phyloP scores from a whole-genome alignment of 2,329 filamentous ascomycete genomes.

The Fusarium nisikadoi region DNA sequence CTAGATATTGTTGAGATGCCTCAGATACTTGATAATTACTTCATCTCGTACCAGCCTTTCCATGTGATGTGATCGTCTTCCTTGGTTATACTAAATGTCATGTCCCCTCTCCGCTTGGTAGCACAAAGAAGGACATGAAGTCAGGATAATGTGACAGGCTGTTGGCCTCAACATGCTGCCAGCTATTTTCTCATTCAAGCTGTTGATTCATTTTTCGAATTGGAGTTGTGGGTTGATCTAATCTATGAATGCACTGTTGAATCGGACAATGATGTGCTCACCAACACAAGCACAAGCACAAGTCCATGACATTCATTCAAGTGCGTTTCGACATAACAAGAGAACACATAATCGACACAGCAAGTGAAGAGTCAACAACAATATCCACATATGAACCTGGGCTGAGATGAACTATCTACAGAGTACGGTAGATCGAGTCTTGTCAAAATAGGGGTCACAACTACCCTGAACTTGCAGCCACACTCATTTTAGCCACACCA shows the following conservation, averaged over 20 bases:
- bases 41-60: not conserved
- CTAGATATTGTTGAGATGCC: not conserved
- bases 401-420: not conserved
- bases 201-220: not conserved
- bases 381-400: too few species aligned
- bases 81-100: not conserved
- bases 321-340: not conserved
- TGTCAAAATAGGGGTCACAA: conserved; percentile 5
- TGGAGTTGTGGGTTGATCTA: too few species aligned
- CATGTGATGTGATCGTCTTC: not conserved
- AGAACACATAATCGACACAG: not conserved
- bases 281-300: not conserved
- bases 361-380: not conserved
- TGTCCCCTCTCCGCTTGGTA: too few species aligned
- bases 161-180: too few species aligned
- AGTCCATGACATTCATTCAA: too few species aligned
- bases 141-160: too few species aligned
- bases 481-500: conserved; percentile 9
- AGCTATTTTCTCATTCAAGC: too few species aligned
- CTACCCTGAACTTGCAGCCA: conserved; percentile 27
- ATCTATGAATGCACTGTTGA: fast-evolving
- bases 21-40: not conserved
- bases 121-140: too few species aligned
- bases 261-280: not conserved
- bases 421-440: not conserved